Conservation (phyloP, 2,329 filamentous ascomycete species). For the Beauveria varroae region DNA sequence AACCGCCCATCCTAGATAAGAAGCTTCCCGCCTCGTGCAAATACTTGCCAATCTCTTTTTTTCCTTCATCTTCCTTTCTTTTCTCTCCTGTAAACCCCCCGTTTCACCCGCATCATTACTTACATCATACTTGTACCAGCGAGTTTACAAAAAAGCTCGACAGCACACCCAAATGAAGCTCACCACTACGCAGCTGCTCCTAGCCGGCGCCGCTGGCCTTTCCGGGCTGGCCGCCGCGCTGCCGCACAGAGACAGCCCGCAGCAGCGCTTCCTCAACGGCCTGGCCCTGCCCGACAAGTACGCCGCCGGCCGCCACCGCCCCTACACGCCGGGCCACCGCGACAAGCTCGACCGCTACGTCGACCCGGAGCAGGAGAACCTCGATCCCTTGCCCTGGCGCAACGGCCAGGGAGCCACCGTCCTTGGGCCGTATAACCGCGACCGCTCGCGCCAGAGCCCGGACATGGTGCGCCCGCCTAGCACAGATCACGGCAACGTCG, state of each 20-base stretch:
- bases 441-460: slow-evolving; percentile 61
- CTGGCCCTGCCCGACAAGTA: slow-evolving; percentile 37
- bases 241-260: slow-evolving; percentile 41
- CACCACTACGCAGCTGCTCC: slow-evolving; percentile 19
- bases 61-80: neutral
- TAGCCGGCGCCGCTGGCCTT: slow-evolving; percentile 19
- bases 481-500: slow-evolving; percentile 63
- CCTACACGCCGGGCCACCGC: slow-evolving; percentile 51
- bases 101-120: neutral
- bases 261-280: slow-evolving; percentile 45
- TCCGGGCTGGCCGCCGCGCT: slow-evolving; percentile 16
- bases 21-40: neutral
- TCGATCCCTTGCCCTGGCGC: slow-evolving; percentile 59
- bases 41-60: neutral
- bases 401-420: slow-evolving; percentile 59
- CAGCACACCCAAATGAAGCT: slow-evolving; percentile 19
- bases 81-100: neutral
- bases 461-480: slow-evolving; percentile 65
- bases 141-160: neutral
- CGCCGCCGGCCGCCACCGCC: slow-evolving; percentile 26
- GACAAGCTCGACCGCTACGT: slow-evolving; percentile 57
- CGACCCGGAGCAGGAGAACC: slow-evolving; percentile 49
- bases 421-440: slow-evolving; percentile 61
- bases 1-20: neutral
- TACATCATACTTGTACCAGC: neutral